A percentile compares a stretch with the other conserved stretches of the same genome.
Evolutionary conservation across 78 protist genomes (phyloP).

Genomic region (Cyanophora paradoxa): DNA sequence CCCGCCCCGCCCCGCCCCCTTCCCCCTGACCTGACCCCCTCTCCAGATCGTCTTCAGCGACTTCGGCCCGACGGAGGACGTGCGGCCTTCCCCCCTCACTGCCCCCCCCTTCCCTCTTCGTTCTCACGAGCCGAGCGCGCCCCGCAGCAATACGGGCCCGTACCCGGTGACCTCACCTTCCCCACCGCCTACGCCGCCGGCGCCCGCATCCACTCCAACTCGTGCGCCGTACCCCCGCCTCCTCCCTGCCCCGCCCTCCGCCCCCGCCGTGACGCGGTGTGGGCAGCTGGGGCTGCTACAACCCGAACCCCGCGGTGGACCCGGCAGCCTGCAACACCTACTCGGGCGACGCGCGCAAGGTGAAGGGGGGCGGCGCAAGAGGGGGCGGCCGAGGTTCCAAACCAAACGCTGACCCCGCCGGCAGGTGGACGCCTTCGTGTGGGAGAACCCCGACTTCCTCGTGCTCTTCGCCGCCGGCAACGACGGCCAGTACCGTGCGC

Average conservation of each 20-base stretch:
- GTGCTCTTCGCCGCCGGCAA: constrained; percentile 35
- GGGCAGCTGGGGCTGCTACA: not conserved
- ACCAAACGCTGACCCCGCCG: no score
- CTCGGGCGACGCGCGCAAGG: no score
- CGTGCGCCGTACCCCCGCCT: no score
- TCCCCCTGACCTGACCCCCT: no score
- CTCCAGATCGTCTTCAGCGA: no score
- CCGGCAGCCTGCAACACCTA: no score
- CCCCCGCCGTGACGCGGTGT: not conserved
- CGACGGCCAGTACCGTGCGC: constrained; percentile 18
- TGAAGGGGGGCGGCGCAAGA: no score
- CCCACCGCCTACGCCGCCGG: constrained; percentile 16
- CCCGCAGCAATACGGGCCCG: not conserved
- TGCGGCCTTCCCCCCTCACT: not conserved
- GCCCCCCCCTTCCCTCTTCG: not conserved
- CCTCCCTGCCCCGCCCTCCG: no score
- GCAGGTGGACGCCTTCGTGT: constrained; percentile 10
- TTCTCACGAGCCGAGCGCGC: not conserved
- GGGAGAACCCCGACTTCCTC: not conserved
- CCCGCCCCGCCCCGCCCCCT: no score
- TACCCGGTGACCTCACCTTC: not conserved
- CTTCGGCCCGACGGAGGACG: not conserved
- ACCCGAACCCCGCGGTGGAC: not conserved
- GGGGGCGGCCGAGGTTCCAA: no score
- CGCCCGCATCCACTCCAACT: constrained; percentile 23